These are phyloP conservation scores for Escallonia herrerae DNA, from an alignment of 129 eudicot species.

Conservation along the genomic window DNA sequence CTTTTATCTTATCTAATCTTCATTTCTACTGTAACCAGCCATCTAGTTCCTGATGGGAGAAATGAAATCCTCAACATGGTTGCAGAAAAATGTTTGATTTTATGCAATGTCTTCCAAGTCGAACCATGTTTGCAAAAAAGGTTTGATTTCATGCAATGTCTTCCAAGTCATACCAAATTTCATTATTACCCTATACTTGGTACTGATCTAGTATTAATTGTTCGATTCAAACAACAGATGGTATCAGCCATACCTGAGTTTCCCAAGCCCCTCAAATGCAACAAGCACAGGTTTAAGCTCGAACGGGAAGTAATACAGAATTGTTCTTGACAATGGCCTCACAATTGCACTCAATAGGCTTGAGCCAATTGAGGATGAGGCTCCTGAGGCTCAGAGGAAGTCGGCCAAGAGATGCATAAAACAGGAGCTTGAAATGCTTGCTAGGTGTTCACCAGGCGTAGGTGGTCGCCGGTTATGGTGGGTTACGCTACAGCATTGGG, in stretches of 20 bases:
- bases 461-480: no score
- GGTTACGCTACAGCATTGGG: no score
- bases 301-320: constrained; percentile 43
- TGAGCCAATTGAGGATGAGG: constrained; percentile 26
- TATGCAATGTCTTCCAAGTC: neutral
- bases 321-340: constrained; percentile 63
- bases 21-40: constrained; percentile 21
- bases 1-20: neutral
- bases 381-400: constrained; percentile 22
- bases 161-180: no score
- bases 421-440: constrained; percentile 49
- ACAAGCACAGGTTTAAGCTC: constrained; percentile 27
- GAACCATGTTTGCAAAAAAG: neutral
- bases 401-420: constrained; percentile 35
- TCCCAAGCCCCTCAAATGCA: no score
- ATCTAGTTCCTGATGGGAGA: constrained; percentile 35
- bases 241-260: constrained; percentile 4
- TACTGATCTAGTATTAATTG: neutral
- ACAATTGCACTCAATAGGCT: constrained; percentile 64
- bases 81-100: constrained; percentile 34
- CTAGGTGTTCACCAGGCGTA: no score
- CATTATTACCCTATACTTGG: neutral
- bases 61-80: constrained; percentile 45
- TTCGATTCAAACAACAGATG: constrained; percentile 25
- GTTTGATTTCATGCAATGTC: no score